Base-by-base conservation (phyloP, 495 filamentous ascomycete genomes). In the Xylaria palmicola region DNA sequence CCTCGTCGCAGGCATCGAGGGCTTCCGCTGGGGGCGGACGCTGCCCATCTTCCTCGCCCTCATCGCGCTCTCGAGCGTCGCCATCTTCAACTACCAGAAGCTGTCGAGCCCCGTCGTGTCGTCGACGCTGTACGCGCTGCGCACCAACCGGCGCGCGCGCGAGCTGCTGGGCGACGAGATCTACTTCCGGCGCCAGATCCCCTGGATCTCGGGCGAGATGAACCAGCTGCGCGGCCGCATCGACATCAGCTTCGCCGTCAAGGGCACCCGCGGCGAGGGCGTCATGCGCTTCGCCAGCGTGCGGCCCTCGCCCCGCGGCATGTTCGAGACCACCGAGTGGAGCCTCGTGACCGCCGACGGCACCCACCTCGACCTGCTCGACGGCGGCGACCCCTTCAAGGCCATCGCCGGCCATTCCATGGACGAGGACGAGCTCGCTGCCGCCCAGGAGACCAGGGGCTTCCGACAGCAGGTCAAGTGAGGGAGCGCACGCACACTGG, bases 61-160 rank as follows among this genome's bases (percentile, higher is more conserved):
- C 45, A 79, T 93, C 53, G 83, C 83, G 32, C 78, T 78, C 19
- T 86, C 85, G 51, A 85, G 88, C 61, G 77, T 94, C 37, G 90
- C 86, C 43, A 94, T 96, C 72, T 98, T 98, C 88, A 98, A 98
- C 80, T 98, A 98, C 82, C 93, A 98, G 68, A 97, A 97, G 71
- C 83, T 85, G 2, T 90, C 89, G 2, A 89, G 85, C 17, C 88
- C 88, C 54, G 86, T 97, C 12, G 91, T 97, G 4, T 85, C 82
- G 59, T 90, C 88, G 44, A 93, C 90, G 6, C 82, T 98, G 1
- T 98, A 97, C 79, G 88, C 93, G 0, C 83, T 98, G 43, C 90
- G 94, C 55, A 95, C 89, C 12, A 90, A 88, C 47, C 76, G 82
- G 6, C 74, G 79, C 54, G 94, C 92, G 36, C 85, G 91, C 52